Evolutionary conservation across 306 rosid genomes (phyloP).

Genomic region (Castanopsis chinensis): DNA sequence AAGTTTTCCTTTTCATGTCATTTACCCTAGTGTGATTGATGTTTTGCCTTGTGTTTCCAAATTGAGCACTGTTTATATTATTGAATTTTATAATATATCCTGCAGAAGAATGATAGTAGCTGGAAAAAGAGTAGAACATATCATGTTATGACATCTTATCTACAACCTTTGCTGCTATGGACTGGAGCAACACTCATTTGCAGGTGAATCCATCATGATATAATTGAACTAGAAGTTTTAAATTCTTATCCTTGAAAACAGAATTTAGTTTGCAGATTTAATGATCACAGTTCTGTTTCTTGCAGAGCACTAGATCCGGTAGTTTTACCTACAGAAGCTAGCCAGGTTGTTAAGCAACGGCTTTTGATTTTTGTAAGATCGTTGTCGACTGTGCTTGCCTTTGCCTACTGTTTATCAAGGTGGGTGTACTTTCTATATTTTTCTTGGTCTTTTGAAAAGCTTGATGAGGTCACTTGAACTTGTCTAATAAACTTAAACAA

Average conservation of each 20-base stretch:
- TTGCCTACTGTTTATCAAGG: constrained; percentile 93
- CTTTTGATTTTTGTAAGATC: constrained; percentile 78
- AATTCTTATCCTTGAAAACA: constrained; percentile 4
- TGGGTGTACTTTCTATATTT: constrained; percentile 33
- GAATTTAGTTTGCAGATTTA: constrained; percentile 5
- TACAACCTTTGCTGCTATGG: constrained; percentile 87
- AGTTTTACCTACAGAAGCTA: constrained; percentile 64
- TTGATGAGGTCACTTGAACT: constrained; percentile 20
- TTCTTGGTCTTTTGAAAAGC: constrained; percentile 10
- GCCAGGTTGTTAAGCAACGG: constrained; percentile 80
- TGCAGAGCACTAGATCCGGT: constrained; percentile 81
- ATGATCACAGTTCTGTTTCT: constrained; percentile 18
- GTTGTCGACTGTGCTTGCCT: constrained; percentile 80
- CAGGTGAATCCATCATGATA: constrained; percentile 54
- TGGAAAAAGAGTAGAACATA: constrained; percentile 84
- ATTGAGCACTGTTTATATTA: not conserved
- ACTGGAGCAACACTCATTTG: constrained; percentile 79
- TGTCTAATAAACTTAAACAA: not conserved
- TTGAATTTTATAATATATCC: constrained; percentile 16
- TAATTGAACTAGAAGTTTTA: constrained; percentile 12
- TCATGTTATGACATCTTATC: constrained; percentile 59
- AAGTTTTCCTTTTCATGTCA: constrained; percentile 21
- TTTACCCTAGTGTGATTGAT: constrained; percentile 3
- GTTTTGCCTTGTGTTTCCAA: not conserved
- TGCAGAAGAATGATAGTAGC: constrained; percentile 72